Conservation (phyloP, 164 flowering plant species). For the Piper betle region DNA sequence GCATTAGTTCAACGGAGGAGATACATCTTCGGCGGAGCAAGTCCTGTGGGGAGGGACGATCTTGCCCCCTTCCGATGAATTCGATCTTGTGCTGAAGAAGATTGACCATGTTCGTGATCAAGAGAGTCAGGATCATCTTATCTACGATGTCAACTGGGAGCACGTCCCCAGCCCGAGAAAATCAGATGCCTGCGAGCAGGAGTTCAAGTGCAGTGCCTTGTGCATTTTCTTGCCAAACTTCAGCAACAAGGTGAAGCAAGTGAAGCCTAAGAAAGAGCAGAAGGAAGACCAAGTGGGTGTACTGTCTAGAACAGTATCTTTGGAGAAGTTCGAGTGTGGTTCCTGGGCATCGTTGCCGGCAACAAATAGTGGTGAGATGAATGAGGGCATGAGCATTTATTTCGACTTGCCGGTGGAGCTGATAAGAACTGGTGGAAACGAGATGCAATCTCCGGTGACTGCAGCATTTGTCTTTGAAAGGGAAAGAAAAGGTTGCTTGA, state of each 20-base stretch:
- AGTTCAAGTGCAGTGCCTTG: conserved; percentile 46
- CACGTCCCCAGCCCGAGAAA: not conserved
- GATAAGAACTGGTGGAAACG: conserved; percentile 29
- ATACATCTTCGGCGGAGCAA: conserved; percentile 33
- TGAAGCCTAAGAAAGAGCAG: conserved; percentile 19
- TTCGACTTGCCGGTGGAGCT: conserved; percentile 56
- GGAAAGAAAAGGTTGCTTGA: conserved; percentile 34
- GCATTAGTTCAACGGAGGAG: conserved; percentile 5
- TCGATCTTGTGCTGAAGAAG: conserved; percentile 27
- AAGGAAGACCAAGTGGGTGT: conserved; percentile 8
- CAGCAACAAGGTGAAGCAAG: conserved; percentile 34
- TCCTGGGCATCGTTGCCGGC: conserved; percentile 49
- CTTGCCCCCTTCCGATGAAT: conserved; percentile 23
- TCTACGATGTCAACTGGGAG: not conserved
- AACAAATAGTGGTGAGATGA: conserved; percentile 10
- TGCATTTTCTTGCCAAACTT: conserved; percentile 56
- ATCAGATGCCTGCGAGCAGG: conserved; percentile 6
- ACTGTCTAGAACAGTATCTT: conserved; percentile 37
- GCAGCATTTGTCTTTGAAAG: conserved; percentile 45
- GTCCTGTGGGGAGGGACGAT: conserved; percentile 49
- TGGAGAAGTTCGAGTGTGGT: conserved; percentile 66
- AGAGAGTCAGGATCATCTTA: not conserved
- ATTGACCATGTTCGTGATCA: not conserved
- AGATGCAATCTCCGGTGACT: conserved; percentile 32
- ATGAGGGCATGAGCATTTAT: conserved; percentile 4